Base-by-base conservation (phyloP, 2,329 filamentous ascomycete species). In the Ophiostoma fasciatum region DNA sequence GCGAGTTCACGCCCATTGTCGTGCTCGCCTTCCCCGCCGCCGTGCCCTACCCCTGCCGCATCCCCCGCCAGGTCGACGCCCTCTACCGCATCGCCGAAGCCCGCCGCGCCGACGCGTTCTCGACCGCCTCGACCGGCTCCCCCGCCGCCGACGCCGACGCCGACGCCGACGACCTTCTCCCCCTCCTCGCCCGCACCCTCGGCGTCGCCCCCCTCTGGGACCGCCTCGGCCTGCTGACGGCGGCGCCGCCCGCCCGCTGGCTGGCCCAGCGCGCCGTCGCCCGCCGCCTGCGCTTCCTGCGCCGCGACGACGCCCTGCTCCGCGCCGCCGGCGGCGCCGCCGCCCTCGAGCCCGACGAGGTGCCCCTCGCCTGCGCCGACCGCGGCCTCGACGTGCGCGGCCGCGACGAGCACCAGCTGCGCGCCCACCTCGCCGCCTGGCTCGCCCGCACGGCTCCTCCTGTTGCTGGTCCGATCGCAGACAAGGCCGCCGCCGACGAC, bases 1-100 rank as follows among this genome's bases (percentile, higher is more conserved):
- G 85, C 19, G 88, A 96, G 57, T 78, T 93, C 58, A 82, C 87
- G 2, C 84, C 87, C 0, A 51, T 96, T 6, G 58, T 92, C 6
- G 78, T 93, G 1, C 61, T 85, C 7, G 69, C 74, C 22, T 60
- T 93, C 19, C 74, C 76, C 15, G 61, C 61, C 26, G 62, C 84
- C 17, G 80, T 93, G 19, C 88, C 88, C 0, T 73, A 74, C 47
- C 79, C 83, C 0, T 94, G 88, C 55, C 72, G 84, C 10, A 80
- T 94, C 40, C 88, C 88, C 0, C 62, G 60, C 27, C 88, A 94
- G 59, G 61, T 82, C 7, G 60, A 65, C 25, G 66, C 74, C 27
- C 57, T 74, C 40, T 58, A 71, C 35, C 50, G 49, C 13, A 63
- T 66, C 44, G 57, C 63, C 1, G 71, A 82, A 50, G 54, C 59